These are phyloP conservation scores for Rhynchosporium secalis DNA, from an alignment of 2,329 filamentous ascomycete species.

Conservation along the genomic window DNA sequence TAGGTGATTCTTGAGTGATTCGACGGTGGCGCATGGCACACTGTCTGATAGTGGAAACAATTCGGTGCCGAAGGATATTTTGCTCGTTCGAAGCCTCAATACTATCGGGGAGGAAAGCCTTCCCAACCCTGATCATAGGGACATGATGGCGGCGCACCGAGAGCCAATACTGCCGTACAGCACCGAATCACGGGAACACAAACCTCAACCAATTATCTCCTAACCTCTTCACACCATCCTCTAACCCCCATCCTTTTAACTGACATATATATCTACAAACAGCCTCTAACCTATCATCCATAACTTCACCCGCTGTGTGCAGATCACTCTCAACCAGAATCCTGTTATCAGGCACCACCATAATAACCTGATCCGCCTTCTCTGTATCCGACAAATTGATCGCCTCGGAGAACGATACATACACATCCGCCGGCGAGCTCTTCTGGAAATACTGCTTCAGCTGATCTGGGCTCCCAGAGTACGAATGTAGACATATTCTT, in stretches of 20 bases:
- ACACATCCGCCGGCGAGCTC: slow-evolving; percentile 73
- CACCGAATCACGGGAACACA: slow-evolving; percentile 37
- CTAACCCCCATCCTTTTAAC: slow-evolving; percentile 74
- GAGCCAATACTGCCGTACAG: background rate
- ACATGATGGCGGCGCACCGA: background rate
- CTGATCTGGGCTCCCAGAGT: slow-evolving; percentile 74
- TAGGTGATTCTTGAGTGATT: too few species aligned
- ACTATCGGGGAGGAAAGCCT: too few species aligned
- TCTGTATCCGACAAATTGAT: slow-evolving; percentile 69
- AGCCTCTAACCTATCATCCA: slow-evolving; percentile 76
- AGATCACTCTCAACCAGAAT: slow-evolving; percentile 89
- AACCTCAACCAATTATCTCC: slow-evolving; percentile 77
- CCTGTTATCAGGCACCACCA: slow-evolving; percentile 71
- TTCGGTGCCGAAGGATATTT: too few species aligned
- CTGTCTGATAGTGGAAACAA: too few species aligned
- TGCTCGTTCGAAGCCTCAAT: too few species aligned
- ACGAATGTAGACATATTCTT: slow-evolving; percentile 90
- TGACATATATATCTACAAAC: slow-evolving; percentile 75
- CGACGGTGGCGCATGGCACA: too few species aligned
- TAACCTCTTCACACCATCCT: slow-evolving; percentile 67
- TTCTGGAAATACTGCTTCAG: slow-evolving; percentile 76
- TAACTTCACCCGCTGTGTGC: slow-evolving; percentile 74
- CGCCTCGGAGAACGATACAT: slow-evolving; percentile 82
- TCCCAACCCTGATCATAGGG: too few species aligned
- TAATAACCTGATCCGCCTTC: slow-evolving; percentile 60